Evolutionary conservation across 495 filamentous ascomycete genomes (phyloP).

Genomic region (Xylaria grammica): DNA sequence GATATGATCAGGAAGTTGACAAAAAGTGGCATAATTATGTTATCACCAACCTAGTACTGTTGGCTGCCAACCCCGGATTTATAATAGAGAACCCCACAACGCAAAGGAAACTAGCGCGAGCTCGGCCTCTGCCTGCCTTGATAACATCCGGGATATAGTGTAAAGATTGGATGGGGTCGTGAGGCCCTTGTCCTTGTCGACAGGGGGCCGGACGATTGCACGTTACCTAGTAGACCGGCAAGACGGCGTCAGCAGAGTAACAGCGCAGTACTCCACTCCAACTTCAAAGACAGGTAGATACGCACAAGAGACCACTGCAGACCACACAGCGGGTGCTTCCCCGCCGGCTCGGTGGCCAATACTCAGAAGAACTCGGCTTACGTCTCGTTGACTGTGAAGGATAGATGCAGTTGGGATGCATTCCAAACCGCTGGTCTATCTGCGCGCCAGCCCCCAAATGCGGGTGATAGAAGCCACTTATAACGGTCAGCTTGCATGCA

Average conservation of each 20-base stretch:
- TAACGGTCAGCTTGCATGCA: conserved; percentile 17
- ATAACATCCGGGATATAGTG: neutral
- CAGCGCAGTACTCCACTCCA: conserved; percentile 11
- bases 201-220: conserved; percentile 6
- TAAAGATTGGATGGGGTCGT: conserved; percentile 1
- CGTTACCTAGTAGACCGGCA: neutral
- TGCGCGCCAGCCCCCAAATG: conserved; percentile 12
- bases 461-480: conserved; percentile 2
- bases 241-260: conserved; percentile 8
- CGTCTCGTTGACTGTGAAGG: conserved; percentile 16
- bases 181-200: conserved; percentile 10
- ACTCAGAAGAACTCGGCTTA: neutral
- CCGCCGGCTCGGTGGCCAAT: neutral
- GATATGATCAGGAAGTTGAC: neutral
- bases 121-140: neutral
- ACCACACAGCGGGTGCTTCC: neutral
- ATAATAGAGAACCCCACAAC: neutral
- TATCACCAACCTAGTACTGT: neutral
- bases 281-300: neutral
- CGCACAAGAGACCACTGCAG: neutral
- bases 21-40: conserved; percentile 1
- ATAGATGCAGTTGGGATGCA: conserved; percentile 9
- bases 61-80: conserved; percentile 9
- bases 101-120: neutral
- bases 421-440: neutral